phyloP scores from a whole-genome alignment of 441 rosid species.

The Gossypium gossypioides region DNA sequence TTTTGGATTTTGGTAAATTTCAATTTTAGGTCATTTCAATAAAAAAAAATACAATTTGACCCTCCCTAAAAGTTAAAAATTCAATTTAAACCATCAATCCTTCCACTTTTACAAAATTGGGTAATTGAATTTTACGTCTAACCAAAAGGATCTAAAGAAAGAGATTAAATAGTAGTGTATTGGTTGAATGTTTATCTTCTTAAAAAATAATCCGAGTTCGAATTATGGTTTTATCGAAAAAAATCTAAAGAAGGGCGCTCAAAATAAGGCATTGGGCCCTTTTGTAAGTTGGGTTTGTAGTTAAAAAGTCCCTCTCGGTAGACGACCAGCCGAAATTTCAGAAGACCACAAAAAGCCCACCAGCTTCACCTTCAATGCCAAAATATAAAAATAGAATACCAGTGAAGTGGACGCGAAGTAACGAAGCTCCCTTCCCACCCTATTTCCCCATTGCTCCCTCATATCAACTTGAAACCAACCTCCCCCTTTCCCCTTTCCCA shows the following conservation, averaged over 20 bases:
- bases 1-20: too few relatives aligned
- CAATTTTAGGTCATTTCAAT: too few relatives aligned
- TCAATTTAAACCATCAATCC: too few relatives aligned
- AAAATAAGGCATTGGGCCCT: not conserved
- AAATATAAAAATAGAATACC: conserved; percentile 25
- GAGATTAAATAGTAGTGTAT: too few relatives aligned
- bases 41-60: too few relatives aligned
- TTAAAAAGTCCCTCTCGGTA: conserved; percentile 31
- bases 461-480: conserved; percentile 18
- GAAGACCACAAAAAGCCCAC: not conserved
- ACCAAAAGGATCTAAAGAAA: too few relatives aligned
- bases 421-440: conserved; percentile 35
- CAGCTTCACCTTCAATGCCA: conserved; percentile 6
- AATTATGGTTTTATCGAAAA: too few relatives aligned
- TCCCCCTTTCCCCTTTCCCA: conserved; percentile 1
- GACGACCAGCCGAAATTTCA: conserved; percentile 4
- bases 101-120: too few relatives aligned
- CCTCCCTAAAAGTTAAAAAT: too few relatives aligned
- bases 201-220: too few relatives aligned
- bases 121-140: too few relatives aligned
- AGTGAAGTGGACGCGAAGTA: conserved; percentile 94
- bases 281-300: conserved; percentile 11
- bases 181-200: too few relatives aligned
- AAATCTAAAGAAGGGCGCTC: not conserved
- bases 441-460: conserved; percentile 13